A percentile compares a stretch with the other conserved stretches of the same genome.
Evolutionary conservation across 2,329 filamentous ascomycete species (phyloP).

Genomic region (Talaromyces atroroseus): DNA sequence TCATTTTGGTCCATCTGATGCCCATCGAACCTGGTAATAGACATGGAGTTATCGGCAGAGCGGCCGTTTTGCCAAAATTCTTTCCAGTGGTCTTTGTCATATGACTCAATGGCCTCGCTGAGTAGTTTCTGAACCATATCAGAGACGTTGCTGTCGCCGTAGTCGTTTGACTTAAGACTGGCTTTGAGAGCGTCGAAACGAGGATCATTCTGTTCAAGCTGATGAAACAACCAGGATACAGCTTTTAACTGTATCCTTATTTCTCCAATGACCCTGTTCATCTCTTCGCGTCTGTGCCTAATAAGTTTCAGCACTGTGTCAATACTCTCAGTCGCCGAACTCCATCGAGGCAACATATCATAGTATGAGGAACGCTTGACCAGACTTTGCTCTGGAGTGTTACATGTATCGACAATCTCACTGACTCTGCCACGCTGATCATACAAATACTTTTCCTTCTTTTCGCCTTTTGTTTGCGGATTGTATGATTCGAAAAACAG

Average conservation of each 20-base stretch:
- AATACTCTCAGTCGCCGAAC: conserved; percentile 22
- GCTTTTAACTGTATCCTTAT: conserved; percentile 22
- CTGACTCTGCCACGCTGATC: conserved; percentile 38
- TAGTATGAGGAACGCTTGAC: conserved; percentile 43
- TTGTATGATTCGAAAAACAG: conserved; percentile 49
- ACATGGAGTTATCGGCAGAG: neutral
- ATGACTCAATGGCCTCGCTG: conserved; percentile 16
- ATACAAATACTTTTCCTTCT: conserved; percentile 21
- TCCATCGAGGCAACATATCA: conserved; percentile 24
- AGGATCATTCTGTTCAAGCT: conserved; percentile 18
- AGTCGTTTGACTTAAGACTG: conserved; percentile 23
- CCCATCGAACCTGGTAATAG: neutral
- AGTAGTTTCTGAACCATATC: conserved; percentile 18
- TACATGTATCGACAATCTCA: conserved; percentile 41
- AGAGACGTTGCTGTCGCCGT: conserved; percentile 26
- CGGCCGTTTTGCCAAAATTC: conserved; percentile 21
- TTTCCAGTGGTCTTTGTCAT: conserved; percentile 25
- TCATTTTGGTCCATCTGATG: neutral
- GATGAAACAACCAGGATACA: conserved; percentile 27
- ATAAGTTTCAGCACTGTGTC: conserved; percentile 31
- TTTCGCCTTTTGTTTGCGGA: conserved; percentile 35
- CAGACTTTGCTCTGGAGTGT: conserved; percentile 50
- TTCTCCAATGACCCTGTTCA: conserved; percentile 19
- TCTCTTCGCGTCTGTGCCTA: conserved; percentile 19
- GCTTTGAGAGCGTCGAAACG: conserved; percentile 26